phyloP scores from a whole-genome alignment of 345 rosid species.

The Pugionium dolabratum region DNA sequence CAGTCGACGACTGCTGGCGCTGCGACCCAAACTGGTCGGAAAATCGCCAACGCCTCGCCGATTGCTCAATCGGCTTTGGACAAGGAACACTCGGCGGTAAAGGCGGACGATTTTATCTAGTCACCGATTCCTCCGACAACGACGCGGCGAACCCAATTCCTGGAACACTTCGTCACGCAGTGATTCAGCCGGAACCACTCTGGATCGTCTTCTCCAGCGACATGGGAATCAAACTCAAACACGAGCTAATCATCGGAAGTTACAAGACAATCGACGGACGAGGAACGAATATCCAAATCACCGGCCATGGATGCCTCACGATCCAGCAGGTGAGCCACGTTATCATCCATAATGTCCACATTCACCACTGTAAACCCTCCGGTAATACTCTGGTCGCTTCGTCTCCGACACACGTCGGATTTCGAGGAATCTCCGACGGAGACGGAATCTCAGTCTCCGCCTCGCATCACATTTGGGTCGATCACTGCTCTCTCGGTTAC shows the following conservation, averaged over 20 bases:
- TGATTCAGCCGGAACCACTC: constrained; percentile 76
- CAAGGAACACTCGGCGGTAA: constrained; percentile 72
- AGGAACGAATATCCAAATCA: constrained; percentile 61
- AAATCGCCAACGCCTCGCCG: constrained; percentile 71
- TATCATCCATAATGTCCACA: constrained; percentile 80
- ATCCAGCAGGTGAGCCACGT: constrained; percentile 70
- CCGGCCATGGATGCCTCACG: constrained; percentile 85
- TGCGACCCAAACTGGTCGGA: constrained; percentile 72
- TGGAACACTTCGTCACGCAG: constrained; percentile 89
- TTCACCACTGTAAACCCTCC: constrained; percentile 86
- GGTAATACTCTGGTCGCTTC: constrained; percentile 70
- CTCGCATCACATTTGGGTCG: constrained; percentile 83
- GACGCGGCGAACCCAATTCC: constrained; percentile 78
- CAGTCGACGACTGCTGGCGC: constrained; percentile 87
- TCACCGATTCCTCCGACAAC: constrained; percentile 85
- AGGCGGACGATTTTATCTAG: constrained; percentile 78
- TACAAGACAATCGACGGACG: constrained; percentile 95
- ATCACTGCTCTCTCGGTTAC: constrained; percentile 74
- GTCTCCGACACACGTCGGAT: constrained; percentile 71
- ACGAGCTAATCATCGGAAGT: constrained; percentile 79
- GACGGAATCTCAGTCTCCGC: constrained; percentile 82
- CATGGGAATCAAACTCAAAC: constrained; percentile 75
- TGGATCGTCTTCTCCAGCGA: constrained; percentile 76
- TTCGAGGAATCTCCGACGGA: constrained; percentile 78
- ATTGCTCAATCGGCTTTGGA: constrained; percentile 85